Conservation (phyloP, 2,329 filamentous ascomycete genomes). For the Aspergillus sp. region DNA sequence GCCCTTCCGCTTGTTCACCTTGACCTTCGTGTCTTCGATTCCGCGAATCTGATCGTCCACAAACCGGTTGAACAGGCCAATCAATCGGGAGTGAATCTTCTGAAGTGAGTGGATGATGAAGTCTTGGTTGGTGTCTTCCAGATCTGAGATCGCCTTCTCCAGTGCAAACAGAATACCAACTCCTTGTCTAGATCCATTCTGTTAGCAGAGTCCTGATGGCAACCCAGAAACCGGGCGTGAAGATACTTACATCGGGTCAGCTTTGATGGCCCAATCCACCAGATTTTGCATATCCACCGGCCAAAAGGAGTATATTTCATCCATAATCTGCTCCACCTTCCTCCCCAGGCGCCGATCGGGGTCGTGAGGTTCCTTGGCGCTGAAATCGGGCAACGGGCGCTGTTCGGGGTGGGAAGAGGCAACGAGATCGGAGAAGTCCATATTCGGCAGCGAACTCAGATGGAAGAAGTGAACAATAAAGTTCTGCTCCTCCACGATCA, state of each 20-base stretch:
- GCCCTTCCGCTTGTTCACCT: conserved; percentile 97
- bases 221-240: neutral
- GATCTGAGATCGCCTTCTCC: conserved; percentile 73
- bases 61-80: conserved; percentile 78
- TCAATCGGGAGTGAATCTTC: conserved; percentile 72
- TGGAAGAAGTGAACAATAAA: conserved; percentile 98
- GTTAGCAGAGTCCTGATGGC: conserved; percentile 14
- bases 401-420: conserved; percentile 63
- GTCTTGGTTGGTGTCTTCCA: conserved; percentile 90
- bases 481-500: conserved; percentile 92
- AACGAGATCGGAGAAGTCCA: conserved; percentile 82
- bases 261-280: conserved; percentile 77
- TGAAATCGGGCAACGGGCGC: conserved; percentile 71
- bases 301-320: conserved; percentile 81
- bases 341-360: conserved; percentile 84
- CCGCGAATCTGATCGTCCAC: conserved; percentile 92
- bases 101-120: conserved; percentile 78
- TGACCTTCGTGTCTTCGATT: conserved; percentile 97
- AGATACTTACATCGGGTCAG: conserved; percentile 73
- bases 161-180: conserved; percentile 80
- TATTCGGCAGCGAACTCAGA: conserved; percentile 75
- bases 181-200: conserved; percentile 64
- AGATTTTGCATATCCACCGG: conserved; percentile 73
- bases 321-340: conserved; percentile 82
- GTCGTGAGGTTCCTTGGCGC: conserved; percentile 75